Percentiles rank a stretch among this genome's conserved stretches.
Evolutionary conservation across 306 rosid genomes (phyloP).

Genomic region (Albizia julibrissin): DNA sequence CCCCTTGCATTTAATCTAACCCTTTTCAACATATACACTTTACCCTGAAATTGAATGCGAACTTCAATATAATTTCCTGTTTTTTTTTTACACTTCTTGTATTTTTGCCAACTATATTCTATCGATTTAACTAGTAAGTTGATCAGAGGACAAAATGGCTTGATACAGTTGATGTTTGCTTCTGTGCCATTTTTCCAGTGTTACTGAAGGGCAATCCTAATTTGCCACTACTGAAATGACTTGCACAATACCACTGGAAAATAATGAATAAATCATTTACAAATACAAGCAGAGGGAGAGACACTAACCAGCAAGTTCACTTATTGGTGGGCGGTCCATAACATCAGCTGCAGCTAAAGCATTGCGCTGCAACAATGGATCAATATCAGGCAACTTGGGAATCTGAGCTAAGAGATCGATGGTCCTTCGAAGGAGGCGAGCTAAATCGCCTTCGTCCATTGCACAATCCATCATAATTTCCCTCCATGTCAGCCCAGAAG

Average conservation of each 20-base stretch:
- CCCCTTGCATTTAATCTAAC: neutral
- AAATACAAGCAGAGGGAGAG: constrained; percentile 17
- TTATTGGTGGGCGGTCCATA: constrained; percentile 97
- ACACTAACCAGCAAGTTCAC: constrained; percentile 80
- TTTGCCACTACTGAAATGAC: neutral
- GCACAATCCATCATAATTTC: constrained; percentile 99
- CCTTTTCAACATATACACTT: neutral
- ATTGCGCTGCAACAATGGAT: constrained; percentile 68
- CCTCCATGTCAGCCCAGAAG: constrained; percentile 93
- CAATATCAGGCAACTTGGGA: constrained; percentile 87
- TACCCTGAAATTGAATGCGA: neutral
- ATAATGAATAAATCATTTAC: constrained; percentile 31
- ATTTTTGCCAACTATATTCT: neutral
- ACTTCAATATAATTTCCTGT: neutral
- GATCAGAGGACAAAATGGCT: neutral
- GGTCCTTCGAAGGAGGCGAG: constrained; percentile 87
- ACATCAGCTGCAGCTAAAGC: constrained; percentile 75
- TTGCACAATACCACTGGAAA: neutral
- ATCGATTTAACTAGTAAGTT: neutral
- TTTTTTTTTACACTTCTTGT: neutral
- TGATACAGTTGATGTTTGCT: neutral
- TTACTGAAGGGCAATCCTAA: neutral
- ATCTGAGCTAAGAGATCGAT: constrained; percentile 89
- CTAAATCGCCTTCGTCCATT: constrained; percentile 96
- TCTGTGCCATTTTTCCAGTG: neutral